Percentiles rank a stretch among this genome's conserved stretches.
Conservation (phyloP, 2,329 filamentous ascomycete species). For the Epichloe bromicola region DNA sequence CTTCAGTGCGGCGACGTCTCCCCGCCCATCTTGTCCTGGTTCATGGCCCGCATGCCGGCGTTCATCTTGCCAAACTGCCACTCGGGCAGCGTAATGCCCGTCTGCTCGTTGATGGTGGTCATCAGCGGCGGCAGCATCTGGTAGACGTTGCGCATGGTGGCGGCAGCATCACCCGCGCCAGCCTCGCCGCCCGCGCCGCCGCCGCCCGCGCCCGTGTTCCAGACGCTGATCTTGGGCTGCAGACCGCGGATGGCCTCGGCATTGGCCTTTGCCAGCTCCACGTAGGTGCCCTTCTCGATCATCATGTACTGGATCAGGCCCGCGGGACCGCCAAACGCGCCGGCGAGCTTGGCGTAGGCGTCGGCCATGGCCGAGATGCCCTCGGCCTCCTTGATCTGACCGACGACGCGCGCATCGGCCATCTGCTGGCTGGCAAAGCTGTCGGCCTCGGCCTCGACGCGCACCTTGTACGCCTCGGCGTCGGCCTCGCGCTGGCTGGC, state of each 20-base stretch:
- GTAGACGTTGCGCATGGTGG: constrained; percentile 62
- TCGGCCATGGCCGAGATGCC: constrained; percentile 66
- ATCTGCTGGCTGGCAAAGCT: constrained; percentile 29
- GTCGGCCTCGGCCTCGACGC: constrained; percentile 30
- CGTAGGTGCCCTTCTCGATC: constrained; percentile 71
- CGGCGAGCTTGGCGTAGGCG: constrained; percentile 60
- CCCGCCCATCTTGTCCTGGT: constrained; percentile 1
- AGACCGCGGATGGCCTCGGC: constrained; percentile 62
- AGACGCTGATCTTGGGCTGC: constrained; percentile 81
- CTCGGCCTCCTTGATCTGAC: constrained; percentile 61
- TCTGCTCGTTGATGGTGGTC: constrained; percentile 79
- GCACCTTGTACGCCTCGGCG: constrained; percentile 36
- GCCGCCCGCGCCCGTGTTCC: constrained; percentile 62
- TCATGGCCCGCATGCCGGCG: constrained; percentile 21
- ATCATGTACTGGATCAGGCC: constrained; percentile 76
- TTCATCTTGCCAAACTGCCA: constrained; percentile 52
- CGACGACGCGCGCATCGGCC: constrained; percentile 46
- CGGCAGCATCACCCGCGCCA: constrained; percentile 41
- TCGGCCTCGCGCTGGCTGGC: constrained; percentile 39
- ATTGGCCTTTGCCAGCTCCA: constrained; percentile 66
- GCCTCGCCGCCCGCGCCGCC: constrained; percentile 36
- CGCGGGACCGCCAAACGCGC: constrained; percentile 64
- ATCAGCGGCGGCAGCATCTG: constrained; percentile 74
- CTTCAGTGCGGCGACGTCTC: too few relatives aligned
- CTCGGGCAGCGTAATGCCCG: constrained; percentile 64